Evolutionary conservation across 2,329 filamentous ascomycete genomes (phyloP).

Genomic region (Penicillium sp.): DNA sequence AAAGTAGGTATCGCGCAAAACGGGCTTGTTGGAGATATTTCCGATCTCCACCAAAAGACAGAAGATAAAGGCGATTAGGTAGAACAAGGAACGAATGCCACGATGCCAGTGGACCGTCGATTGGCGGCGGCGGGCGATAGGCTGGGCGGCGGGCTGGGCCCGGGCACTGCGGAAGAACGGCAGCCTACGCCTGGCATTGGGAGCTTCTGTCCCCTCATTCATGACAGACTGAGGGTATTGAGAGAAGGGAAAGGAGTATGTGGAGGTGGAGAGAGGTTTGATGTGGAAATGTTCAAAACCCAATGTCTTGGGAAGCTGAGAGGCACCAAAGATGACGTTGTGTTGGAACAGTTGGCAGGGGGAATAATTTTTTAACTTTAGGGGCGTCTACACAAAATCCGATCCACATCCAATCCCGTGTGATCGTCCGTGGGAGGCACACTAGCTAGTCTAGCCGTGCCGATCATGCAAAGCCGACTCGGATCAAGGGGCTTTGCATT

Average conservation of each 20-base stretch:
- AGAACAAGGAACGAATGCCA: slow-evolving; percentile 65
- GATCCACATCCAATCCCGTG: background rate
- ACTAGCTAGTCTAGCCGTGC: background rate
- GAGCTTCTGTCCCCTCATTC: slow-evolving; percentile 12
- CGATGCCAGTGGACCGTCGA: slow-evolving; percentile 57
- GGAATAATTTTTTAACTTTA: background rate
- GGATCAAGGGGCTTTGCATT: background rate
- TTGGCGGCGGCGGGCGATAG: slow-evolving; percentile 28
- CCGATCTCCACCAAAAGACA: slow-evolving; percentile 79
- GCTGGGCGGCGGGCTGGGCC: slow-evolving; percentile 19
- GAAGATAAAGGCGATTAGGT: slow-evolving; percentile 74
- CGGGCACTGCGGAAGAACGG: slow-evolving; percentile 27
- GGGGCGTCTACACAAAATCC: background rate
- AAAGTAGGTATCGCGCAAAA: slow-evolving; percentile 74
- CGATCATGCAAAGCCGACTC: background rate
- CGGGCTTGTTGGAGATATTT: slow-evolving; percentile 63
- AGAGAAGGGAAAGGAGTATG: background rate
- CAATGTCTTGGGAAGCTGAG: background rate
- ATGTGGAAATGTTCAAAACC: background rate
- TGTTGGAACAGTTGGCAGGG: background rate
- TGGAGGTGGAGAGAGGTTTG: background rate
- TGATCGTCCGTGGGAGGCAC: background rate
- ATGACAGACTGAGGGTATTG: slow-evolving; percentile 4
- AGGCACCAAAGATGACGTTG: background rate
- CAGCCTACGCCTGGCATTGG: slow-evolving; percentile 26